A percentile compares a stretch with the other conserved stretches of the same genome.
Evolutionary conservation across 2,329 filamentous ascomycete genomes (phyloP).

Genomic region (Fusarium protoensiforme): DNA sequence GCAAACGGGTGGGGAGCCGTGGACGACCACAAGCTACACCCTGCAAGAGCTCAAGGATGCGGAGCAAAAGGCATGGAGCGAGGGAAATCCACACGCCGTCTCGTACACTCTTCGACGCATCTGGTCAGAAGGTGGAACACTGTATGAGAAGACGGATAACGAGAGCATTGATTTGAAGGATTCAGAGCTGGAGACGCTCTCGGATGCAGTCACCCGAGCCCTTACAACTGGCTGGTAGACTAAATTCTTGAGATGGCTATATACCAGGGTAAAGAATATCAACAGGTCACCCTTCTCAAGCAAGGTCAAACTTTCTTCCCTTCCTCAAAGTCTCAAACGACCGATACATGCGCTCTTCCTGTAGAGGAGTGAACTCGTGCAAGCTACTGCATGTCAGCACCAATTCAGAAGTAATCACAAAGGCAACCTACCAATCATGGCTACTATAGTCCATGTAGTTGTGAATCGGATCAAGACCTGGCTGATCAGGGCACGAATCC

Average conservation of each 20-base stretch:
- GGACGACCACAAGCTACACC: slow-evolving; percentile 48
- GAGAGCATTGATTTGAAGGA: slow-evolving; percentile 61
- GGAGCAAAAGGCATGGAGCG: slow-evolving; percentile 70
- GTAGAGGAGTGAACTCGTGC: slow-evolving; percentile 42
- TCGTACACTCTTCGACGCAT: slow-evolving; percentile 73
- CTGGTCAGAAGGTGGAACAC: slow-evolving; percentile 77
- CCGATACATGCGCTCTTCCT: slow-evolving; percentile 51
- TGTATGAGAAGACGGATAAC: slow-evolving; percentile 78
- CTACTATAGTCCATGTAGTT: slow-evolving; percentile 56
- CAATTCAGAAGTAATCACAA: neutral
- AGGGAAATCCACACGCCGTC: slow-evolving; percentile 62
- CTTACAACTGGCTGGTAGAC: slow-evolving; percentile 33
- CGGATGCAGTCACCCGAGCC: slow-evolving; percentile 33
- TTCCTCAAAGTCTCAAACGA: neutral
- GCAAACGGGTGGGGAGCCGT: slow-evolving; percentile 67
- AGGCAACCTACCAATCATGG: slow-evolving; percentile 49
- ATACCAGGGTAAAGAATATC: neutral
- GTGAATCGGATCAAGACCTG: slow-evolving; percentile 50
- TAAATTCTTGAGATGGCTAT: neutral
- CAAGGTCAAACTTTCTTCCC: neutral
- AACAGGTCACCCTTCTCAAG: neutral
- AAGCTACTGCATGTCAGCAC: neutral
- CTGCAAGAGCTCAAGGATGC: slow-evolving; percentile 63
- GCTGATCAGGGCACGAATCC: slow-evolving; percentile 48
- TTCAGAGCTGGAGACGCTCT: slow-evolving; percentile 64